Conservation (phyloP, 805 yeast species). For the Pichia pseudocactophila region DNA sequence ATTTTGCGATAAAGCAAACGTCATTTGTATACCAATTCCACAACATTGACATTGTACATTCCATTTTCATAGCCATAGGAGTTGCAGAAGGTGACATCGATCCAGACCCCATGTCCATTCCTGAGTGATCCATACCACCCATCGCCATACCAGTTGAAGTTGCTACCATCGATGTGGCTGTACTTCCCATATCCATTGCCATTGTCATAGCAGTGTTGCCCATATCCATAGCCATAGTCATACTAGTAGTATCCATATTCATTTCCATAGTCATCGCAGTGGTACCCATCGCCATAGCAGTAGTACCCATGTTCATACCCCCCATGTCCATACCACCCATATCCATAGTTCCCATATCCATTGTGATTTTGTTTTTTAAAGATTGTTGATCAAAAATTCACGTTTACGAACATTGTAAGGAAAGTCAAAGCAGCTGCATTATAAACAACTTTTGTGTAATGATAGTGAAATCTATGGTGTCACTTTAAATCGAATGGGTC, state of each 20-base stretch:
- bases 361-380: neutral
- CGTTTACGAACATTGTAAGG: too few species aligned
- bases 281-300: conserved; percentile 5
- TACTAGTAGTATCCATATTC: neutral
- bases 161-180: neutral
- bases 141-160: neutral
- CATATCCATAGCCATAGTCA: conserved; percentile 7
- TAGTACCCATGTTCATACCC: neutral
- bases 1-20: conserved; percentile 12
- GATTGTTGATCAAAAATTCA: too few species aligned
- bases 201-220: neutral
- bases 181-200: conserved; percentile 4
- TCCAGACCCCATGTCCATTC: neutral
- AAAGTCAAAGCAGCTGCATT: too few species aligned
- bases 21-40: conserved; percentile 17
- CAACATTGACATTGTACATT: conserved; percentile 17
- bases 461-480: too few species aligned
- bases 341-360: neutral
- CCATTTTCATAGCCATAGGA: conserved; percentile 1
- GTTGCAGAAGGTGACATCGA: neutral
- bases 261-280: too few species aligned
- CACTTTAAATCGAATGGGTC: too few species aligned
- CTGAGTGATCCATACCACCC: conserved; percentile 3
- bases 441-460: too few species aligned
- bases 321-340: too few species aligned